phyloP scores from a whole-genome alignment of 75 land plant genomes.

The Ceratopteris richardii region DNA sequence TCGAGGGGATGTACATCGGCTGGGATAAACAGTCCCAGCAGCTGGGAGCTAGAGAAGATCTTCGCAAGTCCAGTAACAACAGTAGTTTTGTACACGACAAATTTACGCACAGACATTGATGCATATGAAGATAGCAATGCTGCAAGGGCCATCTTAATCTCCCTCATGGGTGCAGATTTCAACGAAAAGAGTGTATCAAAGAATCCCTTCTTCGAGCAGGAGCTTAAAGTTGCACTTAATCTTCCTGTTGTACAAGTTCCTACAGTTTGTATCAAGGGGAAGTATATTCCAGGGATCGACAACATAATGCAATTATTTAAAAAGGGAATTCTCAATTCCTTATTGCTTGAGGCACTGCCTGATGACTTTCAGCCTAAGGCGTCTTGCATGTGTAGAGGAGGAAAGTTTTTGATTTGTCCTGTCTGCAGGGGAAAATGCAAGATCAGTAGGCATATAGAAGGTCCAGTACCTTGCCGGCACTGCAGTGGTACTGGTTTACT shows the following conservation, averaged over 20 bases:
- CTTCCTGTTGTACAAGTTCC: neutral
- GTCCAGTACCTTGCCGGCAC: neutral
- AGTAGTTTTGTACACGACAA: neutral
- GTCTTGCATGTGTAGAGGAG: neutral
- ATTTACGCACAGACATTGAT: neutral
- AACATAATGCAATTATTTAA: neutral
- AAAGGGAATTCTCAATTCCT: neutral
- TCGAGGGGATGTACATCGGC: neutral
- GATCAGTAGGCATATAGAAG: neutral
- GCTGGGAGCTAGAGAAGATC: no score
- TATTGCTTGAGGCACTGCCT: neutral
- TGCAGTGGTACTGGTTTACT: neutral
- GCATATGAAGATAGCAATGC: constrained; percentile 2
- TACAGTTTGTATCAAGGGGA: neutral
- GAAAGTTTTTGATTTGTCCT: constrained; percentile 1
- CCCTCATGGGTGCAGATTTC: neutral
- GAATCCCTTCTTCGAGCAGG: neutral
- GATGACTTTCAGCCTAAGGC: neutral
- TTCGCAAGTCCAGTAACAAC: neutral
- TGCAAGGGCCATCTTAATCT: neutral
- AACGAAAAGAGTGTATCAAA: neutral
- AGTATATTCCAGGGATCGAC: neutral
- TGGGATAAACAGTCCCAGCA: no score
- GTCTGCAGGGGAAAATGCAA: neutral
- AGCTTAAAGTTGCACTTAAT: neutral